A percentile compares a stretch with the other conserved stretches of the same genome.
Evolutionary conservation across 1,284 basidiomycete species (phyloP).

Genomic region (Microstroma glucosiphilum): DNA sequence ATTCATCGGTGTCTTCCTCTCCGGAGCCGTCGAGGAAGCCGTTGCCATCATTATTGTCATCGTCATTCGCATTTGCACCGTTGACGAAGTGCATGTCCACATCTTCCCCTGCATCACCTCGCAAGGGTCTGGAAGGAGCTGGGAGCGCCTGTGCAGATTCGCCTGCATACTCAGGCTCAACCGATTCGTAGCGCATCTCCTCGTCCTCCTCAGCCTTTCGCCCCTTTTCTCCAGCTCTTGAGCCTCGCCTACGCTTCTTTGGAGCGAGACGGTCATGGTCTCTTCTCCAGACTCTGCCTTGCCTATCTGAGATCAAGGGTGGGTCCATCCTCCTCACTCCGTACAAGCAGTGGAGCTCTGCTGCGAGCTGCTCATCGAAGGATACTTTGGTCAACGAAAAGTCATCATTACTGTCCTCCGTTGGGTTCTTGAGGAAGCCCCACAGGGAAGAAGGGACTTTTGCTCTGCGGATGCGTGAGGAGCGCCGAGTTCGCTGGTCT

Average conservation of each 20-base stretch:
- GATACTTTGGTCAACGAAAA: not conserved
- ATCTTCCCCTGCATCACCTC: not conserved
- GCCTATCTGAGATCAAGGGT: not conserved
- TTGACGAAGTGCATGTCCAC: constrained; percentile 1
- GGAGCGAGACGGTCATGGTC: too few species aligned
- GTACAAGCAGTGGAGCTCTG: not conserved
- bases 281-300: not conserved
- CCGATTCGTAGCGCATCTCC: not conserved
- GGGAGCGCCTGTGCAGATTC: too few species aligned
- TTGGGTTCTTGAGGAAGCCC: not conserved
- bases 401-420: not conserved
- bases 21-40: not conserved
- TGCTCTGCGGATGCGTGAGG: not conserved
- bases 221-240: not conserved
- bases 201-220: not conserved
- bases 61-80: not conserved
- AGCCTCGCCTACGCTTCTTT: not conserved
- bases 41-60: not conserved
- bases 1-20: not conserved
- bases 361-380: not conserved
- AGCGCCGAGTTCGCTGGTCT: not conserved
- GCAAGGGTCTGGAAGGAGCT: too few species aligned
- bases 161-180: not conserved
- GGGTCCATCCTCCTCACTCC: not conserved
- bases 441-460: not conserved